These are phyloP conservation scores for Rhododendron molle DNA, from an alignment of 148 eudicot species.

Conservation along the genomic window DNA sequence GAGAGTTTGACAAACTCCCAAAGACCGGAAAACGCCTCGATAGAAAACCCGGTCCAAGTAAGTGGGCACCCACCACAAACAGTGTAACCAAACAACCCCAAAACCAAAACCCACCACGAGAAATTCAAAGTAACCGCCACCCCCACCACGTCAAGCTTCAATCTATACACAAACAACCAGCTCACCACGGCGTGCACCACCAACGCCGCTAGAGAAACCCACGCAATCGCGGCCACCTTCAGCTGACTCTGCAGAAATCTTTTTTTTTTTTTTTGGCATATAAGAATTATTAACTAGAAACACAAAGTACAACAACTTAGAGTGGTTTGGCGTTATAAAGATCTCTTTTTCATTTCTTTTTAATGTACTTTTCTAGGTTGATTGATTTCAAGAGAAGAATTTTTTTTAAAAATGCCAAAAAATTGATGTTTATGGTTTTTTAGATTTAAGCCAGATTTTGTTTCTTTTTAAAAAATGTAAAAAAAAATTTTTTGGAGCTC, in stretches of 20 bases:
- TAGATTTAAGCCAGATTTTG: neutral
- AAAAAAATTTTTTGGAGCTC: too few relatives aligned
- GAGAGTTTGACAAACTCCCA: conserved; percentile 53
- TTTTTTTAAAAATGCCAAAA: too few relatives aligned
- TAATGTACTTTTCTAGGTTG: neutral
- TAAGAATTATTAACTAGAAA: too few relatives aligned
- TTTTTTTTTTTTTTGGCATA: neutral
- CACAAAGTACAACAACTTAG: too few relatives aligned
- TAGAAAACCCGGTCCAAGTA: conserved; percentile 51
- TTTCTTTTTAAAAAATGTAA: too few relatives aligned
- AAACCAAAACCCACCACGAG: conserved; percentile 45
- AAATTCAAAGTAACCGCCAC: conserved; percentile 27
- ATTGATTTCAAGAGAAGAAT: neutral
- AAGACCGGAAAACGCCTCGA: conserved; percentile 49
- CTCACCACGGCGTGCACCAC: conserved; percentile 28
- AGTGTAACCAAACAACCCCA: conserved; percentile 35
- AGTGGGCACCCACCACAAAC: conserved; percentile 40
- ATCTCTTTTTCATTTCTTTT: neutral
- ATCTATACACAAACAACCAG: conserved; percentile 34
- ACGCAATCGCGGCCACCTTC: conserved; percentile 32
- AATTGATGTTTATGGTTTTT: neutral
- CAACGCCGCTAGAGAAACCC: conserved; percentile 34
- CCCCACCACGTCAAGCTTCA: conserved; percentile 37
- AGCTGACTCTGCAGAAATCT: conserved; percentile 43
- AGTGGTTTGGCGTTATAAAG: neutral